These are phyloP conservation scores for Lactarius deliciosus DNA, from an alignment of 768 basidiomycete species.

Conservation along the genomic window DNA sequence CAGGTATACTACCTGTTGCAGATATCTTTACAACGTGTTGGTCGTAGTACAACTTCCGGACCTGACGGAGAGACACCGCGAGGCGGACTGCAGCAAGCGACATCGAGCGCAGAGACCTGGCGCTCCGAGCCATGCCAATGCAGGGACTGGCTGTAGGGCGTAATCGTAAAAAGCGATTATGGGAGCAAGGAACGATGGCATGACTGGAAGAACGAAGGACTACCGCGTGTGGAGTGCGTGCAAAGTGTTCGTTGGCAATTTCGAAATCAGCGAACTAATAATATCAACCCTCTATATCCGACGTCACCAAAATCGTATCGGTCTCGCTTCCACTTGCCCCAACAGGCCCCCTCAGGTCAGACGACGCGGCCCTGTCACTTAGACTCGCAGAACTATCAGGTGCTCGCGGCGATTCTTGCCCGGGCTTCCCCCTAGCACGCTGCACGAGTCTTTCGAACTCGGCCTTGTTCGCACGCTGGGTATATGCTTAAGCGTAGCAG, in stretches of 20 bases:
- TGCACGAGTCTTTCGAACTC: slow-evolving; percentile 27
- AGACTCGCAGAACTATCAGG: not conserved
- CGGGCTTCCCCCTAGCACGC: slow-evolving; percentile 14
- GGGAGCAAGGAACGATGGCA: slow-evolving; percentile 25
- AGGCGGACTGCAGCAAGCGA: slow-evolving; percentile 26
- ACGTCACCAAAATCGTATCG: slow-evolving; percentile 18
- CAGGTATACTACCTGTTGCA: not conserved
- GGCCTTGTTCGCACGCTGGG: slow-evolving; percentile 27
- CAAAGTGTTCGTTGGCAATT: not conserved
- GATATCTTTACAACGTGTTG: slow-evolving; percentile 15
- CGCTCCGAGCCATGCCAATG: slow-evolving; percentile 22
- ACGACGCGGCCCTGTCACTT: not conserved
- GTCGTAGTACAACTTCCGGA: slow-evolving; percentile 14
- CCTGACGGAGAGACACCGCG: slow-evolving; percentile 26
- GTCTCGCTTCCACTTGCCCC: slow-evolving; percentile 4
- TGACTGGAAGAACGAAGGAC: slow-evolving; percentile 1
- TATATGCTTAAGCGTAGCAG: not conserved
- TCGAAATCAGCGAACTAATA: slow-evolving; percentile 5
- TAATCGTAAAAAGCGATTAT: slow-evolving; percentile 22
- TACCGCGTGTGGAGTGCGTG: not conserved
- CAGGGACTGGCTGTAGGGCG: slow-evolving; percentile 23
- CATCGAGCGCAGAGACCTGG: slow-evolving; percentile 25
- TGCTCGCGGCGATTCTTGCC: not conserved
- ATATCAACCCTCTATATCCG: slow-evolving; percentile 18
- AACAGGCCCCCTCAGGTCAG: not conserved